Evolutionary conservation across 441 rosid genomes (phyloP), one percentile per base, ranked within the genome.

Genomic region (Adansonia madagascariensis): DNA sequence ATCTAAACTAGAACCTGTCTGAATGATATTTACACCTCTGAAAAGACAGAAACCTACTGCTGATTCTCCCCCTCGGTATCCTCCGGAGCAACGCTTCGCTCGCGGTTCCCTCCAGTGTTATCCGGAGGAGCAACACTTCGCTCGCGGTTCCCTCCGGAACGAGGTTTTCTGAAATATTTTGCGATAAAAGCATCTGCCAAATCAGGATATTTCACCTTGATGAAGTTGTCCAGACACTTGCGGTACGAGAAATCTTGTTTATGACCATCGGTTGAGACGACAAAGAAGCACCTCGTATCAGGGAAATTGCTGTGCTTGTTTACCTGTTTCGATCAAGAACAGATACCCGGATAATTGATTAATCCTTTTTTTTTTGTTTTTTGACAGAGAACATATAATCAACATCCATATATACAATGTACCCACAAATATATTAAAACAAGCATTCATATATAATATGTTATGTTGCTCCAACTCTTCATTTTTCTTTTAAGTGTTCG

Each of bases 171-270:
- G 53, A 91, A 96, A 81, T 96, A 96, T 67, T 94, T 96, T 0
- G 24, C 78, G 2, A 77, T 68, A 81, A 96, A 96, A 18, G 82
- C 88, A 41, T 89, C 96, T 2, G 91, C 98, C 46, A 85, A 65
- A 41, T 82, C 79, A 3, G 98, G 94, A 76, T 84, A 90, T 71
- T 92, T 96, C 56, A 60, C 88, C 83, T 79, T 87, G 71, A 94
- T 41, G 44, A 81, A 88, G 74, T 83, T 87, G 44, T 89, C 92
- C 15, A 96, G 78, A 59, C 93, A 94, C 69, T 96, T 96, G 8
- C 86, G 85, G 84, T 91, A 96, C 0, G 98, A 96, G 74, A 96
- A 94, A 75, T 96, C 99, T 43, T 85, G 88, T 73, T 81, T 85
- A 8, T 77, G 35, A 50, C 99, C 98, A 75, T 90, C 97, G 1